Evolutionary conservation across 306 rosid species (phyloP).

Genomic region (Ormosia emarginata): DNA sequence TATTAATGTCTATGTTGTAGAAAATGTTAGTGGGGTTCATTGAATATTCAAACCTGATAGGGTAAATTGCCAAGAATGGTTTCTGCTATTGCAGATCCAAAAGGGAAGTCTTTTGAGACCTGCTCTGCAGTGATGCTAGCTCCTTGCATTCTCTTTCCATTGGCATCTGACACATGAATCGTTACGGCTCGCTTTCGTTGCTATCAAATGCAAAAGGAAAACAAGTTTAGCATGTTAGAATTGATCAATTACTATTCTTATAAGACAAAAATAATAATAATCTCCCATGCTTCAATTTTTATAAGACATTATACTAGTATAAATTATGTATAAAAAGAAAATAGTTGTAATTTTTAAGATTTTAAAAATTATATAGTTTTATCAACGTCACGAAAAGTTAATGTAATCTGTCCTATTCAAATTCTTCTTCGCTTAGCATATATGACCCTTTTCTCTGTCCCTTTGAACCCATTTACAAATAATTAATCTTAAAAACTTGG

Average conservation of each 20-base stretch:
- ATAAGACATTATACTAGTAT: no score
- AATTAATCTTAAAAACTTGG: not conserved
- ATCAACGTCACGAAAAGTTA: no score
- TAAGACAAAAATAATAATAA: no score
- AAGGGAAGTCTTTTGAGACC: conserved; percentile 75
- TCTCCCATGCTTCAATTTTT: no score
- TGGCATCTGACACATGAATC: conserved; percentile 61
- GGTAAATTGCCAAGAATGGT: conserved; percentile 70
- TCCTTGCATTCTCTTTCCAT: conserved; percentile 60
- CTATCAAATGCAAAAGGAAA: conserved; percentile 27
- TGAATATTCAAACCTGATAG: conserved; percentile 57
- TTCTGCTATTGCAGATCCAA: conserved; percentile 88
- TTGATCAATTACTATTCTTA: no score
- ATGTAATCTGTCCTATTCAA: not conserved
- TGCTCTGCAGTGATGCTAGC: conserved; percentile 49
- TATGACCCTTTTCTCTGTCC: no score
- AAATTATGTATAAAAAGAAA: no score
- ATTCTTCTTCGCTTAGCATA: not conserved
- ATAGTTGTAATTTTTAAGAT: no score
- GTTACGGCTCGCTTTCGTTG: conserved; percentile 72
- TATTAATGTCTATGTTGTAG: not conserved
- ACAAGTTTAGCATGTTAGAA: not conserved
- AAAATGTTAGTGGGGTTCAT: not conserved
- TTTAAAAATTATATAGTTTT: no score
- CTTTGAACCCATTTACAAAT: no score